phyloP scores from a whole-genome alignment of 495 filamentous ascomycete genomes.

The Xylaria scruposa region DNA sequence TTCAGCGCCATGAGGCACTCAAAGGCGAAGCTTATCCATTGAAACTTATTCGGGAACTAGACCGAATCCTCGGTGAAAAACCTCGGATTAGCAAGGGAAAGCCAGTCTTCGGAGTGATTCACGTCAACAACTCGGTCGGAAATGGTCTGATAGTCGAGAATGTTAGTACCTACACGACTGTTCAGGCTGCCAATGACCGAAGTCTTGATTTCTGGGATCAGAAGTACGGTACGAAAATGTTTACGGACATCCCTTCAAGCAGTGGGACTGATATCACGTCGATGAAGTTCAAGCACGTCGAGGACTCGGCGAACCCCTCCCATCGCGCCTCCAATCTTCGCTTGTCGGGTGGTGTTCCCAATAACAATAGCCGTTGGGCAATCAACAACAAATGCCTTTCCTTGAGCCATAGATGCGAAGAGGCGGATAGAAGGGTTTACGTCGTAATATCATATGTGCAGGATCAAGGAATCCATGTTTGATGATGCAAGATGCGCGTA shows the following conservation, averaged over 20 bases:
- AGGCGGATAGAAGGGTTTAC: slow-evolving; percentile 7
- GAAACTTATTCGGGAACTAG: slow-evolving; percentile 11
- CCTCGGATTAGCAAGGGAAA: background rate
- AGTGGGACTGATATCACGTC: background rate
- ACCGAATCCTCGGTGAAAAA: background rate
- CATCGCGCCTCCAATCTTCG: background rate
- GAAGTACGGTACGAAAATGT: slow-evolving; percentile 19
- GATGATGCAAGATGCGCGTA: background rate
- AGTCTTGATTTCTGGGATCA: slow-evolving; percentile 19
- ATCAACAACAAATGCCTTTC: slow-evolving; percentile 15
- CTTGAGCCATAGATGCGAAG: background rate
- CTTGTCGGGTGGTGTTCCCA: slow-evolving; percentile 4
- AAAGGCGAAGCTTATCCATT: slow-evolving; percentile 15
- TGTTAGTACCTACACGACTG: slow-evolving; percentile 20
- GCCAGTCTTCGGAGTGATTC: slow-evolving; percentile 3
- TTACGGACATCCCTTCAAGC: background rate
- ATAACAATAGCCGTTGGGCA: slow-evolving; percentile 10
- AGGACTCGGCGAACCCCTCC: background rate
- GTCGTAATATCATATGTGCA: background rate
- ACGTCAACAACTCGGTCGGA: slow-evolving; percentile 9
- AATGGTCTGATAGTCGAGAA: slow-evolving; percentile 10
- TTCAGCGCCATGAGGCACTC: background rate
- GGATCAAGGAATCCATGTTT: slow-evolving; percentile 23
- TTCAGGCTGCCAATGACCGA: slow-evolving; percentile 16
- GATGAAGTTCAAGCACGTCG: background rate